These are phyloP conservation scores for Phylloporus sp. DNA, from an alignment of 768 basidiomycete genomes.

Conservation along the genomic window DNA sequence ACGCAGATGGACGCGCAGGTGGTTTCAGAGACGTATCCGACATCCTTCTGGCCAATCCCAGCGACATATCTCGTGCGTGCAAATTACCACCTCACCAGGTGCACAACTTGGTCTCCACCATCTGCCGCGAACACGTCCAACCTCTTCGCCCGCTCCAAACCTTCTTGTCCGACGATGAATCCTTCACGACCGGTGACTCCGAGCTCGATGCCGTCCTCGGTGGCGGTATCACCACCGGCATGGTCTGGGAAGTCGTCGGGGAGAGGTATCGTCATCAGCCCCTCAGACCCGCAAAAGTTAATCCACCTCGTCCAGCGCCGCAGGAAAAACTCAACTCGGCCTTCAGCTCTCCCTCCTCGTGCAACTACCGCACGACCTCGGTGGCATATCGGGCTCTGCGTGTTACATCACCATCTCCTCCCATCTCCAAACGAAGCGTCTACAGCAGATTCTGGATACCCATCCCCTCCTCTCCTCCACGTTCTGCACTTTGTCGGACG, in stretches of 20 bases:
- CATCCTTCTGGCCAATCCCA: conserved; percentile 43
- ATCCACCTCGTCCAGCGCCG: conserved; percentile 51
- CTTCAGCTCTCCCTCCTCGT: conserved; percentile 77
- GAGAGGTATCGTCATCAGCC: conserved; percentile 58
- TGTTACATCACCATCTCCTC: conserved; percentile 78
- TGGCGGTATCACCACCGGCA: conserved; percentile 74
- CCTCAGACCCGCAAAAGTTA: conserved; percentile 1
- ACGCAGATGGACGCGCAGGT: conserved; percentile 32
- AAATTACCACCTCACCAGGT: conserved; percentile 46
- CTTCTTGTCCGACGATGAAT: conserved; percentile 35
- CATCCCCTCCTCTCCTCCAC: conserved; percentile 44
- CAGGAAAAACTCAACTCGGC: conserved; percentile 92
- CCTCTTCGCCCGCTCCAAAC: conserved; percentile 40
- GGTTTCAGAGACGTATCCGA: conserved; percentile 45
- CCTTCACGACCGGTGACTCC: conserved; percentile 70
- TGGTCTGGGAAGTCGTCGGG: conserved; percentile 84
- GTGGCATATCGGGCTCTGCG: conserved; percentile 60
- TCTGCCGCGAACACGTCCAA: conserved; percentile 42
- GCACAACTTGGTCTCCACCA: conserved; percentile 43
- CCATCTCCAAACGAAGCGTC: conserved; percentile 59
- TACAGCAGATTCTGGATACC: conserved; percentile 57
- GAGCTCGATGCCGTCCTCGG: conserved; percentile 65
- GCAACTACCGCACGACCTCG: conserved; percentile 56
- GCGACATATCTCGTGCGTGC: conserved; percentile 55
- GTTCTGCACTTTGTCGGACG: conserved; percentile 45